These are phyloP conservation scores for Comarum palustre DNA, from an alignment of 306 rosid genomes.

Conservation along the genomic window DNA sequence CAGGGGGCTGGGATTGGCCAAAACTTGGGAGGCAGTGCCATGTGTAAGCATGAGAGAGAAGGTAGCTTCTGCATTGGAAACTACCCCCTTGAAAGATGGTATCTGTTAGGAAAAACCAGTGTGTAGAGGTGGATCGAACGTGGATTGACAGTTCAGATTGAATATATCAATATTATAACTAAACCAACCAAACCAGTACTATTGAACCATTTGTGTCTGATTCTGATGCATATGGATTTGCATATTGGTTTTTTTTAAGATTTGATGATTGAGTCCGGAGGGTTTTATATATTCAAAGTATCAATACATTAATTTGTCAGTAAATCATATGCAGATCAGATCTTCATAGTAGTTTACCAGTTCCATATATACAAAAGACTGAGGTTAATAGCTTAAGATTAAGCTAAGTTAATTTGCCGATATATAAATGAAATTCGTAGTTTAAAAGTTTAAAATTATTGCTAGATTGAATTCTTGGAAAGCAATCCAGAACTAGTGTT, in stretches of 20 bases:
- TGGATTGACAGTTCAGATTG: neutral
- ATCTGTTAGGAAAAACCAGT: neutral
- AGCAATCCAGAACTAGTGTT: neutral
- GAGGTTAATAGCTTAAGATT: too few species aligned
- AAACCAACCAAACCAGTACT: neutral
- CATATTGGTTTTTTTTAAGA: neutral
- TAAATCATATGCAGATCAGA: neutral
- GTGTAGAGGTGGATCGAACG: slow-evolving; percentile 1
- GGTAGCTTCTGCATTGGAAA: slow-evolving; percentile 33
- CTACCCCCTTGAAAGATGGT: slow-evolving; percentile 33
- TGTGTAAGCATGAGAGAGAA: slow-evolving; percentile 30
- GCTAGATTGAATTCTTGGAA: too few species aligned
- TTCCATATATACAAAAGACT: too few species aligned
- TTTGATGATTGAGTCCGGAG: neutral
- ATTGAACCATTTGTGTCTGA: neutral
- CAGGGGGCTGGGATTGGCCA: slow-evolving; percentile 12
- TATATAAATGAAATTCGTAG: too few species aligned
- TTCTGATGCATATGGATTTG: neutral
- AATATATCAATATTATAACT: neutral
- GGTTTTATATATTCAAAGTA: neutral
- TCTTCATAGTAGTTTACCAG: too few species aligned
- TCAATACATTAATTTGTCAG: too few species aligned
- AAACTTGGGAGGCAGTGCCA: slow-evolving; percentile 19
- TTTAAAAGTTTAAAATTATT: too few species aligned
- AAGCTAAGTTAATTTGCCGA: too few species aligned